Evolutionary conservation across 2,329 filamentous ascomycete genomes (phyloP).

Genomic region (Fusarium protoensiforme): DNA sequence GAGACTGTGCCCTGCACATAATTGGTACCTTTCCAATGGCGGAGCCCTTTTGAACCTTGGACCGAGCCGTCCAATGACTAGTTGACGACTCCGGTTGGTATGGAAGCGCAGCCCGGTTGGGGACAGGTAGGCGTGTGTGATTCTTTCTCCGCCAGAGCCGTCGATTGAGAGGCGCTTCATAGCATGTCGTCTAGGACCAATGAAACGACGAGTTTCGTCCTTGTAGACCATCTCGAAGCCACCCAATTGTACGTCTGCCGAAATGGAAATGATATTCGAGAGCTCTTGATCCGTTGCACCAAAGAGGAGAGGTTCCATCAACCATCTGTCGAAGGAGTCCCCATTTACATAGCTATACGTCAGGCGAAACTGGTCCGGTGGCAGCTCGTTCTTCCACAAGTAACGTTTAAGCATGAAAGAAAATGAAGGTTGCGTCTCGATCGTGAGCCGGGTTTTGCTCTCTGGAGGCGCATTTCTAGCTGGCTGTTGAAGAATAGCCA

Average conservation of each 20-base stretch:
- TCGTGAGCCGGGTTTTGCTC: not conserved
- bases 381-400: slow-evolving; percentile 3
- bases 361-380: not conserved
- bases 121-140: not conserved
- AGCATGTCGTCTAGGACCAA: not conserved
- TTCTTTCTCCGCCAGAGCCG: not conserved
- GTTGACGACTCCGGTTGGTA: not conserved
- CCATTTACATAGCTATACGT: not conserved
- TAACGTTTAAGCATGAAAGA: not conserved
- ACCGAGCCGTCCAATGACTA: not conserved
- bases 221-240: slow-evolving; percentile 6
- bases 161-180: not conserved
- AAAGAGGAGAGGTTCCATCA: slow-evolving; percentile 9
- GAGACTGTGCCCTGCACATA: not conserved
- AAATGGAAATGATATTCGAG: not conserved
- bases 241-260: not conserved
- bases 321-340: not conserved
- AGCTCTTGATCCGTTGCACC: slow-evolving; percentile 2
- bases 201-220: not conserved
- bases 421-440: not conserved
- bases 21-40: too few relatives aligned
- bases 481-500: not conserved
- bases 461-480: not conserved
- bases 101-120: not conserved
- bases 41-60: not conserved